Evolutionary conservation across 164 flowering plant species (phyloP).

Genomic region (Sextonia rubra): DNA sequence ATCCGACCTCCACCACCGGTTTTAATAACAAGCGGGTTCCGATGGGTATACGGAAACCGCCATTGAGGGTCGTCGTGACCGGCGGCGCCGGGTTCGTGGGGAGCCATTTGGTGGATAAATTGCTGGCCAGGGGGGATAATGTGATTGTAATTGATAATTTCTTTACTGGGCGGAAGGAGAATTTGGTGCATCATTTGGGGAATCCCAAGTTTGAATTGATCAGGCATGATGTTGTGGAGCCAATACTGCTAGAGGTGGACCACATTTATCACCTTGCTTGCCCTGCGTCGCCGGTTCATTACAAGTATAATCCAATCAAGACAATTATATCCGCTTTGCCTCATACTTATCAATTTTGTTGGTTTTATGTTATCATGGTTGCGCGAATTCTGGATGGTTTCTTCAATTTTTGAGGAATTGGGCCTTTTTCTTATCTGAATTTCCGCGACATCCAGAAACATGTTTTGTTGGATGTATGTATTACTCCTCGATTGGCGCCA

Average conservation of each 20-base stretch:
- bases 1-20: not conserved
- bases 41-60: constrained; percentile 39
- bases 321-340: constrained; percentile 79
- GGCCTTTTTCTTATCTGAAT: not conserved
- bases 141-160: constrained; percentile 94
- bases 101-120: constrained; percentile 88
- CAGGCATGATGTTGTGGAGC: constrained; percentile 94
- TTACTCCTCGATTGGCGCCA: too few relatives aligned
- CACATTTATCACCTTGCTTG: constrained; percentile 97
- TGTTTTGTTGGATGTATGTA: too few relatives aligned
- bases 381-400: not conserved
- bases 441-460: not conserved
- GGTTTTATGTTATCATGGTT: not conserved
- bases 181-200: constrained; percentile 75
- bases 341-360: not conserved
- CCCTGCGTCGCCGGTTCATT: constrained; percentile 97
- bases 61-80: constrained; percentile 77
- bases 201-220: constrained; percentile 87
- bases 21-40: constrained; percentile 51
- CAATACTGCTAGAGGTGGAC: constrained; percentile 94
- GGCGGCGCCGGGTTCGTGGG: constrained; percentile 98
- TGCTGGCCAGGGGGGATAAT: constrained; percentile 72
- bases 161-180: constrained; percentile 95
- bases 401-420: too few relatives aligned
- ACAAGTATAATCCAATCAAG: constrained; percentile 91